These are phyloP conservation scores for Alternaria novae-zelandiae DNA, from an alignment of 2,329 filamentous ascomycete genomes.

Conservation along the genomic window DNA sequence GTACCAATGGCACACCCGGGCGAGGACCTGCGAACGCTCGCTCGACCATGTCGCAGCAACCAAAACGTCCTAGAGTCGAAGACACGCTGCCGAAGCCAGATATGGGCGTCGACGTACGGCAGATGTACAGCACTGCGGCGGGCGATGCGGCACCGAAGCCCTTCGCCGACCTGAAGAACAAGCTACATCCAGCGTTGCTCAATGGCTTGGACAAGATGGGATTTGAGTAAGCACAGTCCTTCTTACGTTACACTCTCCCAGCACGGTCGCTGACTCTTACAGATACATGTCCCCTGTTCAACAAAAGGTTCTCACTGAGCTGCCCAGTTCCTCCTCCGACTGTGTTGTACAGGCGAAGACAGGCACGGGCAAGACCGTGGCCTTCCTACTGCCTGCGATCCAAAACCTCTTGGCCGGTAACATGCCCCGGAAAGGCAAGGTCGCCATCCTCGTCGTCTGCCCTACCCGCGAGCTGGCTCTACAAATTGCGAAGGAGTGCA, in stretches of 20 bases:
- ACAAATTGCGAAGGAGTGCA: conserved; percentile 57
- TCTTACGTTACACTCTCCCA: not conserved
- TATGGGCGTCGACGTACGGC: conserved; percentile 26
- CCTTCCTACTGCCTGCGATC: conserved; percentile 56
- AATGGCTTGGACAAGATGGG: conserved; percentile 46
- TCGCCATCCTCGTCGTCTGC: conserved; percentile 56
- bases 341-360: conserved; percentile 62
- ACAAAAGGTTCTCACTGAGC: conserved; percentile 58
- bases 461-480: conserved; percentile 58
- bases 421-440: conserved; percentile 44
- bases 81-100: conserved; percentile 10
- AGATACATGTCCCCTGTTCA: conserved; percentile 62
- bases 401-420: conserved; percentile 52
- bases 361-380: conserved; percentile 59
- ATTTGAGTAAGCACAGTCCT: conserved; percentile 39
- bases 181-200: conserved; percentile 36
- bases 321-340: conserved; percentile 58
- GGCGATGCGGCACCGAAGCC: conserved; percentile 31
- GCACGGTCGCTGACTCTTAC: conserved; percentile 13
- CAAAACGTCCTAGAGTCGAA: conserved; percentile 31
- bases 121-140: conserved; percentile 32
- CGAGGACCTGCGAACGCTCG: conserved; percentile 14
- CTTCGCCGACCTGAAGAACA: conserved; percentile 36
- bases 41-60: conserved; percentile 27
- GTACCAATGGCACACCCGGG: conserved; percentile 10